Evolutionary conservation across 176 grass and related monocot species (phyloP).

Genomic region (Bolboschoenus planiculmis): DNA sequence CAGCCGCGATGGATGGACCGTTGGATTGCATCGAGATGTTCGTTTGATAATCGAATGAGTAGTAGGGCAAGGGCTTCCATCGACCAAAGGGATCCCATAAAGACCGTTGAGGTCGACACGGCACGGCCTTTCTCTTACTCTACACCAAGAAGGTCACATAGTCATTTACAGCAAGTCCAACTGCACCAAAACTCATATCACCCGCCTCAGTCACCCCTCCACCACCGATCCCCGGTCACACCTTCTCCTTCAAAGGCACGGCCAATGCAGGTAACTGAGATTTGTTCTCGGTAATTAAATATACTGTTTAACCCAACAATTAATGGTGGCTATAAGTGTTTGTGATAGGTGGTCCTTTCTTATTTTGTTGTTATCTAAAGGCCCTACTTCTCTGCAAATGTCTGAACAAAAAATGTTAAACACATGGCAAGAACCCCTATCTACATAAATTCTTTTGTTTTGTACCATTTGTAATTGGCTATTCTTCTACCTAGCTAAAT

Average conservation of each 20-base stretch:
- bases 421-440: neutral
- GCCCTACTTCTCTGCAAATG: neutral
- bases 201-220: conserved; percentile 43
- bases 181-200: conserved; percentile 26
- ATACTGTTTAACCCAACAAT: neutral
- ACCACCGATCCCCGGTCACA: conserved; percentile 42
- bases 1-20: conserved; percentile 69
- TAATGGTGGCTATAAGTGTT: neutral
- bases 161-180: conserved; percentile 21
- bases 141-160: conserved; percentile 32
- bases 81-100: conserved; percentile 57
- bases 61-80: conserved; percentile 49
- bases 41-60: conserved; percentile 69
- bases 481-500: neutral
- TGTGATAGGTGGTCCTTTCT: neutral
- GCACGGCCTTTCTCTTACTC: conserved; percentile 68
- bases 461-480: neutral
- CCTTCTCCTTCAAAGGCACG: conserved; percentile 68
- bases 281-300: neutral
- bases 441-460: neutral
- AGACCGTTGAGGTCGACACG: conserved; percentile 87
- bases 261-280: conserved; percentile 19
- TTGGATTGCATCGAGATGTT: conserved; percentile 77
- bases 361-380: conserved; percentile 3
- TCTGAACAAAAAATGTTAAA: neutral